phyloP scores from a whole-genome alignment of 495 filamentous ascomycete genomes.

The Achaetomiella virescens region DNA sequence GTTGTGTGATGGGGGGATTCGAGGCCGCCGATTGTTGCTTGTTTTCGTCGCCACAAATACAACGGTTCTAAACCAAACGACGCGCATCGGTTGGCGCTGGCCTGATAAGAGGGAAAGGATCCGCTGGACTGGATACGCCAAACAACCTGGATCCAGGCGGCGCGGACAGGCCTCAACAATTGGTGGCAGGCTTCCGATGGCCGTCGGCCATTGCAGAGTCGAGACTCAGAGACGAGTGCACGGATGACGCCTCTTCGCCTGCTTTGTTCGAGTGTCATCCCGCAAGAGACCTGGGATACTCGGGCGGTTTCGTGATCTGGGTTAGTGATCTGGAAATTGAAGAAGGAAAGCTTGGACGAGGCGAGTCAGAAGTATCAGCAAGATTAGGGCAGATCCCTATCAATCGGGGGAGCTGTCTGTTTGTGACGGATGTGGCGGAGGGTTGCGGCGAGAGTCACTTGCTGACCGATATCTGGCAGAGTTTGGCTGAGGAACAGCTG shows the following conservation, averaged over 20 bases:
- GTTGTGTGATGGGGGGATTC: constrained; percentile 36
- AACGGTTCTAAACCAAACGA: background rate
- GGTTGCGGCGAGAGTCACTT: background rate
- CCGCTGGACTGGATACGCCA: constrained; percentile 1
- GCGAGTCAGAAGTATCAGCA: constrained; percentile 1
- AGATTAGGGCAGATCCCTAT: constrained; percentile 7
- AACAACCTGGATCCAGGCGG: background rate
- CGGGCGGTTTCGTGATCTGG: no score
- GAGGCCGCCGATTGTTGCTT: background rate
- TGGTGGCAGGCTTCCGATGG: background rate
- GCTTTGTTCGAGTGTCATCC: no score
- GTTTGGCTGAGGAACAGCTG: constrained; percentile 1
- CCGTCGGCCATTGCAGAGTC: background rate
- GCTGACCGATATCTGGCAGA: background rate
- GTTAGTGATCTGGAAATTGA: background rate
- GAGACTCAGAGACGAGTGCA: background rate
- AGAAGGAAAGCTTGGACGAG: background rate
- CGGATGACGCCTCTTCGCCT: background rate
- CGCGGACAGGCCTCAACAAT: background rate
- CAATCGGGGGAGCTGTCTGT: background rate
- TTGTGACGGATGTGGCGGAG: background rate
- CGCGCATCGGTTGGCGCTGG: background rate
- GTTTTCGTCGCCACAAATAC: background rate
- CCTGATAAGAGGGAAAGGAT: background rate
- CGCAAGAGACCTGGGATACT: no score